Percentiles rank a stretch among this genome's conserved stretches.
These are phyloP conservation scores for Terfezia boudieri DNA, from an alignment of 495 filamentous ascomycete genomes.

Conservation along the genomic window DNA sequence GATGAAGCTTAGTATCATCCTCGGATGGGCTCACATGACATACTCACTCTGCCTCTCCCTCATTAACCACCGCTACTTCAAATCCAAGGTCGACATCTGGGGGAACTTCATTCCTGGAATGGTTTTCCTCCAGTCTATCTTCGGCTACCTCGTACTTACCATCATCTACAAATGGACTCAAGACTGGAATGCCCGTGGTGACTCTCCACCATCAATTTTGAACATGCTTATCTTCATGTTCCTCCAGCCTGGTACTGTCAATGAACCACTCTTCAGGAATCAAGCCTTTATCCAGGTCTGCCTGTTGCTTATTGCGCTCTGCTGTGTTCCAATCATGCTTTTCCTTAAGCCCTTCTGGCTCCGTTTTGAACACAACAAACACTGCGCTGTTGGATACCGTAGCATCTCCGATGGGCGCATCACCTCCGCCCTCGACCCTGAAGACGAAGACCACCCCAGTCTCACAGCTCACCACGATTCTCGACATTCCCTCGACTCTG, in stretches of 20 bases:
- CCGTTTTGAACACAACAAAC: conserved; percentile 73
- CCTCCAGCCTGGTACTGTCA: conserved; percentile 56
- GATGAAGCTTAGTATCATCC: conserved; percentile 96
- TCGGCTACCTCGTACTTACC: conserved; percentile 81
- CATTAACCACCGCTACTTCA: conserved; percentile 86
- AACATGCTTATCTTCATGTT: conserved; percentile 99
- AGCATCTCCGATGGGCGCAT: conserved; percentile 62
- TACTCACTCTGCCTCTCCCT: conserved; percentile 85
- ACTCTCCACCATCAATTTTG: conserved; percentile 58
- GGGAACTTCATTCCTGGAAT: conserved; percentile 94
- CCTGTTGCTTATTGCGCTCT: conserved; percentile 60
- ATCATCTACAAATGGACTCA: conserved; percentile 95
- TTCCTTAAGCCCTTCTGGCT: conserved; percentile 92
- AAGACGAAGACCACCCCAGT: conserved; percentile 34
- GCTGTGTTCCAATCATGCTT: conserved; percentile 73
- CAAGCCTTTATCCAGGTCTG: conserved; percentile 53
- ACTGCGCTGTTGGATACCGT: conserved; percentile 69
- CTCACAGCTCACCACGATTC: conserved; percentile 24
- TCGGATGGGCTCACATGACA: conserved; percentile 97
- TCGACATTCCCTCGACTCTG: conserved; percentile 52
- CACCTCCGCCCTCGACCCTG: conserved; percentile 68
- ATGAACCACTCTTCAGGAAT: conserved; percentile 50
- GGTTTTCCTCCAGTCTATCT: conserved; percentile 99
- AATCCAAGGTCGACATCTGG: conserved; percentile 79
- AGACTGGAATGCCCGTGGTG: conserved; percentile 50